phyloP scores from a whole-genome alignment of 2,329 filamentous ascomycete species.

The Talaromyces funiculosus region DNA sequence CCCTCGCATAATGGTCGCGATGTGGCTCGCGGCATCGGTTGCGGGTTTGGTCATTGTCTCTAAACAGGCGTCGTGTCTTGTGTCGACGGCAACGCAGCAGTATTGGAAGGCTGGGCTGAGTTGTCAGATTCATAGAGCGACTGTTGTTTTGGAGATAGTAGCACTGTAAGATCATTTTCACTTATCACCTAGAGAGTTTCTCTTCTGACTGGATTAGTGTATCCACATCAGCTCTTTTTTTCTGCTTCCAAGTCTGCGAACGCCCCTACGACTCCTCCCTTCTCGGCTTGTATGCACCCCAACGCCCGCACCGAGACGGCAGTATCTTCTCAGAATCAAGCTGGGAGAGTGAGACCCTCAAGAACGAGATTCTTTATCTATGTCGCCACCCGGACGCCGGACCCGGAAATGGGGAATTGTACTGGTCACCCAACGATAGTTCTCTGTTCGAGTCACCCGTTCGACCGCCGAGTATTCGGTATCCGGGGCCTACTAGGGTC shows the following conservation, averaged over 20 bases:
- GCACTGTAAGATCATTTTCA: slow-evolving; percentile 28
- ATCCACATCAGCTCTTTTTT: slow-evolving; percentile 33
- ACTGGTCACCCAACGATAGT: slow-evolving; percentile 19
- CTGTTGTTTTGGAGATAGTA: slow-evolving; percentile 29
- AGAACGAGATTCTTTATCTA: slow-evolving; percentile 33
- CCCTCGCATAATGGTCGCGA: slow-evolving; percentile 29
- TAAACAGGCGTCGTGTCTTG: slow-evolving; percentile 31
- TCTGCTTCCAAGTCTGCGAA: slow-evolving; percentile 33
- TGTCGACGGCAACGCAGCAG: slow-evolving; percentile 19
- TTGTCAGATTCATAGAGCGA: slow-evolving; percentile 32
- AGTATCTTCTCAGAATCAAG: slow-evolving; percentile 31
- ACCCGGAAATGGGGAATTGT: slow-evolving; percentile 21
- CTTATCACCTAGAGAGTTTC: background rate
- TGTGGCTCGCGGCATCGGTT: slow-evolving; percentile 35
- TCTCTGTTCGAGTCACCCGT: slow-evolving; percentile 23
- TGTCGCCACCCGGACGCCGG: slow-evolving; percentile 32
- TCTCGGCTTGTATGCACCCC: slow-evolving; percentile 30
- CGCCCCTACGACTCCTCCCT: slow-evolving; percentile 35
- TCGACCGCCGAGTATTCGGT: slow-evolving; percentile 27
- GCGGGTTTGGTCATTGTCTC: slow-evolving; percentile 33
- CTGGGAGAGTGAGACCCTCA: slow-evolving; percentile 33
- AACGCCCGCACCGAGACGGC: slow-evolving; percentile 19
- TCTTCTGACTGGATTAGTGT: slow-evolving; percentile 20
- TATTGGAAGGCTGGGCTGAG: slow-evolving; percentile 34
- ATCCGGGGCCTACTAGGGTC: slow-evolving; percentile 26